phyloP scores from a whole-genome alignment of 306 rosid species.

The Citrullus amarus region DNA sequence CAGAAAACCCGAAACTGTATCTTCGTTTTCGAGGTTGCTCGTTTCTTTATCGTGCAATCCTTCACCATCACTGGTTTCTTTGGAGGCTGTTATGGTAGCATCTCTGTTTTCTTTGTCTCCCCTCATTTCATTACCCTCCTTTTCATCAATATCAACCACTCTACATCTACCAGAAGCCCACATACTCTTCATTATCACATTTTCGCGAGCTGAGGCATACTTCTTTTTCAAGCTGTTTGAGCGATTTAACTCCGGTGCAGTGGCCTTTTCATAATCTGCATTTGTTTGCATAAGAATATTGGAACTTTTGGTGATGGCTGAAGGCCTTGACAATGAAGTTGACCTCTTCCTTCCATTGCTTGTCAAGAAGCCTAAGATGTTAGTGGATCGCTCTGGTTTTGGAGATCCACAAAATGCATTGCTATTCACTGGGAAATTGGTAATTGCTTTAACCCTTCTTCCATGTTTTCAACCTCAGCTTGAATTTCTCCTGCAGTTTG shows the following conservation, averaged over 20 bases:
- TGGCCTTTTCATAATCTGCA: constrained; percentile 23
- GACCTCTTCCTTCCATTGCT: constrained; percentile 64
- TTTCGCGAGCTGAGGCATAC: constrained; percentile 28
- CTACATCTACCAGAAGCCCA: constrained; percentile 60
- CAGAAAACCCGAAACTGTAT: constrained; percentile 74
- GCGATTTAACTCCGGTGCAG: constrained; percentile 23
- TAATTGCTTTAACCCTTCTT: constrained; percentile 68
- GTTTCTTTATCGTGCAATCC: constrained; percentile 18
- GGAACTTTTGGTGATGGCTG: constrained; percentile 28
- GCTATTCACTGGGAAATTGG: constrained; percentile 24
- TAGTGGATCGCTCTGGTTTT: constrained; percentile 38
- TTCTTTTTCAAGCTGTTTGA: constrained; percentile 29
- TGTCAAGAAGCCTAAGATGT: constrained; percentile 55
- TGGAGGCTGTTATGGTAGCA: constrained; percentile 10
- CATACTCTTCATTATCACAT: constrained; percentile 44
- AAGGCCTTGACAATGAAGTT: constrained; percentile 60
- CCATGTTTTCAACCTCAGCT: constrained; percentile 75
- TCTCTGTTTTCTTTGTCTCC: constrained; percentile 14
- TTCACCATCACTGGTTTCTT: constrained; percentile 16
- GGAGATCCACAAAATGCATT: constrained; percentile 34
- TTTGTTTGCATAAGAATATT: constrained; percentile 27
- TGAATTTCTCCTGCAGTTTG: constrained; percentile 61
- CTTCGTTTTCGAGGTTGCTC: constrained; percentile 27
- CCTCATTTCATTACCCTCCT: constrained; percentile 30
- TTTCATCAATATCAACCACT: constrained; percentile 54